Evolutionary conservation across 140 eudicot species (phyloP).

Genomic region (Flaveria floridana): DNA sequence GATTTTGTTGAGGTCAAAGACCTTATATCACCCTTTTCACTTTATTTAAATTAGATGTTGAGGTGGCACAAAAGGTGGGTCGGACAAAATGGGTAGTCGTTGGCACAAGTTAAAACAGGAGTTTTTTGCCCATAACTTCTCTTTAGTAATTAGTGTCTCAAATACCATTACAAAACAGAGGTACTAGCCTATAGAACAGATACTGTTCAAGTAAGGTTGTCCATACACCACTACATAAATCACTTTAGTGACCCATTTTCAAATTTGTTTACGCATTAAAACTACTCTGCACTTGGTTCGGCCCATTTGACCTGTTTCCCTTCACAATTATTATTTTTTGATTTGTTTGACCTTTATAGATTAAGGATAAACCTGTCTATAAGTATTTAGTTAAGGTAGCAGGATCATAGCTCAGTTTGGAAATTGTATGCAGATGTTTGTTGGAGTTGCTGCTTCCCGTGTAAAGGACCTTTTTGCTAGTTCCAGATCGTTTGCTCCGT

Average conservation of each 20-base stretch:
- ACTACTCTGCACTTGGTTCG: not conserved
- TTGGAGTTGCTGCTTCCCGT: slow-evolving; percentile 97
- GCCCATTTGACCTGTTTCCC: not conserved
- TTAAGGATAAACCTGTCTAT: not conserved
- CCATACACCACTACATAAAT: too few relatives aligned
- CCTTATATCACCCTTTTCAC: not conserved
- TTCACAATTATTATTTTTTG: not conserved
- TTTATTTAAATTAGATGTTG: not conserved
- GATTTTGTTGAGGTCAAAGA: slow-evolving; percentile 91
- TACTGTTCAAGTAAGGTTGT: too few relatives aligned
- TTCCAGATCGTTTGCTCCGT: slow-evolving; percentile 88
- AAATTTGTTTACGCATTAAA: not conserved
- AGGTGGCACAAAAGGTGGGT: not conserved
- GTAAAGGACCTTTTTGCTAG: slow-evolving; percentile 91
- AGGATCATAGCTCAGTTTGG: slow-evolving; percentile 26
- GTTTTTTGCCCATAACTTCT: not conserved
- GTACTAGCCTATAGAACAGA: too few relatives aligned
- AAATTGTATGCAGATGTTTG: slow-evolving; percentile 71
- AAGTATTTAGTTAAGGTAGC: slow-evolving; percentile 10
- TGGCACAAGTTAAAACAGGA: not conserved
- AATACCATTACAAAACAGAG: not conserved
- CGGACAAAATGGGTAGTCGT: not conserved
- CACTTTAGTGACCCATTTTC: too few relatives aligned
- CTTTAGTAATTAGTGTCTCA: not conserved
- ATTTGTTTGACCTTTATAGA: not conserved